A percentile compares a stretch with the other conserved stretches of the same genome.
Conservation (phyloP, 257 asterid species). For the Catharanthus roseus region DNA sequence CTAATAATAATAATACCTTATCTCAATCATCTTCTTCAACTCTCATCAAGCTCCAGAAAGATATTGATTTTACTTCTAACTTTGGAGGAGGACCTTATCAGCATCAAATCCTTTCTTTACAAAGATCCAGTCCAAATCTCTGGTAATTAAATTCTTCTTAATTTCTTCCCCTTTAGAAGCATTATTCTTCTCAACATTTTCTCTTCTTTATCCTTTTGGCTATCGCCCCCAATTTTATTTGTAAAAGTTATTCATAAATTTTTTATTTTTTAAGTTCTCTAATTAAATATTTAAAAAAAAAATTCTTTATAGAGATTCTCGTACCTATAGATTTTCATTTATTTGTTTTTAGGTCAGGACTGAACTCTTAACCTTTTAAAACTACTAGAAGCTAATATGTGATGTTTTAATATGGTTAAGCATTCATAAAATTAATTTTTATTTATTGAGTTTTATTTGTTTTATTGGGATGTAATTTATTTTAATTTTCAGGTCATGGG, state of each 20-base stretch:
- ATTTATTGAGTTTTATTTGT: not conserved
- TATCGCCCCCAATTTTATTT: too few relatives aligned
- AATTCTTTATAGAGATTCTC: too few relatives aligned
- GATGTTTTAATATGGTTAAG: not conserved
- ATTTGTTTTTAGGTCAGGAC: not conserved
- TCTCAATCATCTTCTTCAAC: slow-evolving; percentile 24
- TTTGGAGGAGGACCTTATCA: slow-evolving; percentile 46
- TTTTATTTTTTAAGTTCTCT: too few relatives aligned
- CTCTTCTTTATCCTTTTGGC: not conserved
- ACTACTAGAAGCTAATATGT: too few relatives aligned
- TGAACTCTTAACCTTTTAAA: not conserved
- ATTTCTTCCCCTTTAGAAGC: not conserved
- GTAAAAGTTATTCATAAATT: too few relatives aligned
- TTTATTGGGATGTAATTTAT: too few relatives aligned
- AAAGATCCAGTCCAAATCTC: slow-evolving; percentile 47
- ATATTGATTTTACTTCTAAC: slow-evolving; percentile 26
- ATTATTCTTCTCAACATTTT: not conserved
- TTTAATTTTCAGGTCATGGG: slow-evolving; percentile 56
- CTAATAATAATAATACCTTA: too few relatives aligned
- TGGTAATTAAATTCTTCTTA: slow-evolving; percentile 57
- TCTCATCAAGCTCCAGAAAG: slow-evolving; percentile 34
- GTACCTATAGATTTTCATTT: too few relatives aligned
- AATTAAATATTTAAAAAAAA: too few relatives aligned
- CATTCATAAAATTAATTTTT: not conserved
- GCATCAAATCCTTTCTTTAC: slow-evolving; percentile 58